Evolutionary conservation across 2,329 filamentous ascomycete species (phyloP), one percentile per base, ranked within the genome.

Genomic region (Aspergillus melleus): DNA sequence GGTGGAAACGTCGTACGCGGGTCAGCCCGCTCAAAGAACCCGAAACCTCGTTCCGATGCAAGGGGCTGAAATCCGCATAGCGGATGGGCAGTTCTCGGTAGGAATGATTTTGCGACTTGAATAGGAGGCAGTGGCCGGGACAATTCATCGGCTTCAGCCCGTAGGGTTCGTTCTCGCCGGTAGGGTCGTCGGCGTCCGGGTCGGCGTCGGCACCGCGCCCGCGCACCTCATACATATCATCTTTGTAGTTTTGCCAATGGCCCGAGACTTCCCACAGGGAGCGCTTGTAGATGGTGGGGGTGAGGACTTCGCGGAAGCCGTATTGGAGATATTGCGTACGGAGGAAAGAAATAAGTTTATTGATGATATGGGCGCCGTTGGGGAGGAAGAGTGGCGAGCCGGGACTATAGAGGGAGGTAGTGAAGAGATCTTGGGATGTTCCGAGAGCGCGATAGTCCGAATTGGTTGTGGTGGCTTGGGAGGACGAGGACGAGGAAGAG

Each of bases 141-240:
- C 92, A 96, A 72, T 96, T 96, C 92, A 96, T 96, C 14, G 92
- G 92, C 76, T 96, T 96, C 66, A 96, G 79, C 19, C 90, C 91
- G 75, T 91, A 96, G 63, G 90, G 89, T 64, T 88, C 87, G 62
- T 90, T 86, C 61, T 88, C 85, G 20, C 80, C 82, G 8, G 74
- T 64, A n/a, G 36, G 36, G 16, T 42, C 36, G 61, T 85, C 81
- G 2, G 74, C 74, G 6, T 76, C 76, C 36, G 63, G 78, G 50
- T 78, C 71, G 3, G 78, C 79, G 22, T 72, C 77, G 36, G 79
- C 77, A n/a, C 80, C 81, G 16, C 83, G 80, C 1, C 81, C 82
- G 22, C 79, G 73, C 51, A 96, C 92, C 57, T 90, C 88, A 76
- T 93, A 96, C 92, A 96, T 96, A 71, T 96, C 91, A 70, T 96